Evolutionary conservation across 371 early-diverging fungal genomes (phyloP).

Genomic region (Rhizopus arrhizus): DNA sequence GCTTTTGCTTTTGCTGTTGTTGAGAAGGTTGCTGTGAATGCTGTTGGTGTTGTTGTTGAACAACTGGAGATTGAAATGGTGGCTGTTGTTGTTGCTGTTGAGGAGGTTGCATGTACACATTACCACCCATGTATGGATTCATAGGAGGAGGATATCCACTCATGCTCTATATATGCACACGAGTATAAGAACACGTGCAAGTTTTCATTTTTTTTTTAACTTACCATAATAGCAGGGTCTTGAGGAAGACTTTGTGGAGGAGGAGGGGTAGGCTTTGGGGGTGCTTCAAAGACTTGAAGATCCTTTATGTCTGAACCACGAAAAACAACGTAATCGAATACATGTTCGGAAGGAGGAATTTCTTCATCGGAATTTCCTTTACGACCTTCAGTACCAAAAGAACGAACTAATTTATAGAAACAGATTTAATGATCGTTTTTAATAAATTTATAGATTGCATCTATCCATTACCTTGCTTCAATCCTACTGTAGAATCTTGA

Average conservation of each 20-base stretch:
- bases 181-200: background rate
- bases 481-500: constrained; percentile 85
- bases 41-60: constrained; percentile 18
- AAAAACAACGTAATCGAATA: constrained; percentile 91
- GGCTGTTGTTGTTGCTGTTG: constrained; percentile 26
- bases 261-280: constrained; percentile 58
- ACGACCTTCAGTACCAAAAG: constrained; percentile 86
- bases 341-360: constrained; percentile 79
- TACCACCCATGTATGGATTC: constrained; percentile 40
- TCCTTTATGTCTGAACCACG: constrained; percentile 93
- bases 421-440: too few relatives aligned
- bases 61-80: constrained; percentile 4
- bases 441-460: background rate
- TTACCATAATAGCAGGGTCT: constrained; percentile 79
- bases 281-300: constrained; percentile 82
- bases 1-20: background rate
- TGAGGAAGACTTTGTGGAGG: constrained; percentile 70
- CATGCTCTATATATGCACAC: constrained; percentile 27
- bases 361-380: constrained; percentile 79
- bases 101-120: constrained; percentile 25
- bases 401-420: constrained; percentile 58
- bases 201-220: too few relatives aligned
- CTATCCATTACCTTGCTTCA: constrained; percentile 73
- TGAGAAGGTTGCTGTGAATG: constrained; percentile 10
- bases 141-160: constrained; percentile 39